Evolutionary conservation across 1,284 basidiomycete species (phyloP).

Genomic region (Ceratobasidium sp.): DNA sequence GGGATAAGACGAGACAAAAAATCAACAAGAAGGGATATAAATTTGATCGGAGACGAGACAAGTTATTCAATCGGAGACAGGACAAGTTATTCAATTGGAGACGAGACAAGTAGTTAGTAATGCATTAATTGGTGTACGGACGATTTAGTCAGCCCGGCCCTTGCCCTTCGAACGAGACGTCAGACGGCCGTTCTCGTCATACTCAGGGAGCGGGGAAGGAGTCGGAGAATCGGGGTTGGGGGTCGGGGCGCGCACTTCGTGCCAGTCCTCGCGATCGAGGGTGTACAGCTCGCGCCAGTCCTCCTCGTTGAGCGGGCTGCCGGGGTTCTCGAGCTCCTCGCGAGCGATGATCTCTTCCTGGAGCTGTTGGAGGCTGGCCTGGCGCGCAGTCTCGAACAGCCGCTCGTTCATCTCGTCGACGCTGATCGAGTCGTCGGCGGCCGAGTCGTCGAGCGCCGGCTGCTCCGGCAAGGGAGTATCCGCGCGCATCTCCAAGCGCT

Average conservation of each 20-base stretch:
- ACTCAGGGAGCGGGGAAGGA: background rate
- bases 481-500: background rate
- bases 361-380: background rate
- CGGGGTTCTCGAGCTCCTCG: background rate
- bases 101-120: too few relatives aligned
- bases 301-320: background rate
- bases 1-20: too few relatives aligned
- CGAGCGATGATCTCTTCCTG: background rate
- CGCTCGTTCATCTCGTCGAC: background rate
- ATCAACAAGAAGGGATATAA: too few relatives aligned
- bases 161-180: background rate
- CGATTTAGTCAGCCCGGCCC: background rate
- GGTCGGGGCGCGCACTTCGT: too few relatives aligned
- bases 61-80: too few relatives aligned
- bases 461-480: background rate
- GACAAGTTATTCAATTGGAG: too few relatives aligned
- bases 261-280: background rate
- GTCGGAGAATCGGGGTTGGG: background rate
- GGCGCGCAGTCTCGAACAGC: conserved; percentile 7
- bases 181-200: background rate
- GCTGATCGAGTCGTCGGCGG: background rate
- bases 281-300: background rate
- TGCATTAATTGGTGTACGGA: too few relatives aligned
- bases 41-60: too few relatives aligned
- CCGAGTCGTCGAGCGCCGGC: background rate